These are phyloP conservation scores for Zymoseptoria ardabiliae DNA, from an alignment of 2,329 filamentous ascomycete species.

Conservation along the genomic window DNA sequence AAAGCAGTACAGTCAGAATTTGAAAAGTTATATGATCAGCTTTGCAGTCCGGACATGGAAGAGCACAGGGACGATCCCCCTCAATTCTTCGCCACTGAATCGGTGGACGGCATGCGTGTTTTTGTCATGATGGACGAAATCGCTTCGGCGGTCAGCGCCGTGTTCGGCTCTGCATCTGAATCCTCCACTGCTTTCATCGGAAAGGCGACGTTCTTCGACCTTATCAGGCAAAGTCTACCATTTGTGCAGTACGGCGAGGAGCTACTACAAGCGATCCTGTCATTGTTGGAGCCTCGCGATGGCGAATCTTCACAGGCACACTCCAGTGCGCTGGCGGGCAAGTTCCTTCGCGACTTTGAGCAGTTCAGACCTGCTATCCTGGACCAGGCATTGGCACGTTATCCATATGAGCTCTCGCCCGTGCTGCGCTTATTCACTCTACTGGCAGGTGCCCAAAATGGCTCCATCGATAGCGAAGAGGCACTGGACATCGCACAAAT, in stretches of 20 bases:
- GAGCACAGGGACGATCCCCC: constrained; percentile 37
- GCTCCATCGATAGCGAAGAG: constrained; percentile 1
- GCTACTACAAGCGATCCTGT: constrained; percentile 58
- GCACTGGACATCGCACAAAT: constrained; percentile 45
- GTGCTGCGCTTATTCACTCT: constrained; percentile 47
- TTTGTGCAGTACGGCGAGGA: constrained; percentile 67
- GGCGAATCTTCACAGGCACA: constrained; percentile 6
- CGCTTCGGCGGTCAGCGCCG: constrained; percentile 37
- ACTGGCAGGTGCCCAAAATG: constrained; percentile 12
- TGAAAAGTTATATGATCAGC: constrained; percentile 21
- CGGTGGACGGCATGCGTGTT: constrained; percentile 40
- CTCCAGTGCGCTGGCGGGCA: constrained; percentile 32
- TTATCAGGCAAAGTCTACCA: constrained; percentile 60
- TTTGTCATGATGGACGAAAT: constrained; percentile 43
- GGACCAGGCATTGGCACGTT: constrained; percentile 64
- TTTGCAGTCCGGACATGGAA: constrained; percentile 16
- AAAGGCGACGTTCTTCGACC: constrained; percentile 59
- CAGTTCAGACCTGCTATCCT: constrained; percentile 54
- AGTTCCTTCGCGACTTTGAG: constrained; percentile 49
- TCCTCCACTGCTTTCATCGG: constrained; percentile 54
- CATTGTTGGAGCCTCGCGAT: constrained; percentile 44
- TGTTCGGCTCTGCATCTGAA: constrained; percentile 44
- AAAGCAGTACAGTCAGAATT: constrained; percentile 13
- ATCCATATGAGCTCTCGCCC: constrained; percentile 76
- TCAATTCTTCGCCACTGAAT: constrained; percentile 29